Base-by-base conservation (phyloP, 495 filamentous ascomycete species). In the Evernia prunastri region DNA sequence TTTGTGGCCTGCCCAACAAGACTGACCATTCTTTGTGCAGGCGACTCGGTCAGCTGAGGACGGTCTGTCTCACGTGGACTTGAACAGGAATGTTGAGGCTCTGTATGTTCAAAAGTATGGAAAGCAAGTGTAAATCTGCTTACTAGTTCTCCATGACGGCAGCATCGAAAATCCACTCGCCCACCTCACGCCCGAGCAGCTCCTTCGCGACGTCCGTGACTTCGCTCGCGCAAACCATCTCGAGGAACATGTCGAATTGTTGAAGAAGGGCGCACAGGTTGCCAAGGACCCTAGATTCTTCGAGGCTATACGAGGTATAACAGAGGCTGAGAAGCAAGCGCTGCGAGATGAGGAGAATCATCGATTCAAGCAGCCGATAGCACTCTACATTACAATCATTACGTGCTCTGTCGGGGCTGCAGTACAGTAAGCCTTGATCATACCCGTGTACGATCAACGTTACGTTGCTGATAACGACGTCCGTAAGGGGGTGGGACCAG, bases 251-350 rank as follows among this genome's bases (percentile, higher is more conserved):
- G 65, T 85, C 13, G 76, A 81, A 20, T 80, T 84, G 20, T 81
- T 91, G 61, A 80, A 82, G 43, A 79, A 85, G 59, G 89, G 89
- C 11, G 88, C 89, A 51, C 76, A 87, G 47, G 75, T 90, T 39
- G 83, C 84, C 6, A 80, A 84, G 58, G 74, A 86, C 53, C 78
- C 80, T 4, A 65, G 65, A 37, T 71, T 66, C 29, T 84, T 78
- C 67, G 80, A 84, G 42, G 66, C 74, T 54, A 66, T 81, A 47
- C 63, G 73, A 12, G 76, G 77, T 11, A 73, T 88, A n/a, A 79
- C 78, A 13, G 76, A 79, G 33, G 73, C 74, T 4, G 86, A 89
- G 58, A 77, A 72, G 31, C 74, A 80, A 17, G 71, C 81, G 1
- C 73, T 89, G 13, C 74, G 80, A 13, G 77, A 79, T 25, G 88